Base-by-base conservation (phyloP, 345 rosid genomes). In the Lumnitzera racemosa region DNA sequence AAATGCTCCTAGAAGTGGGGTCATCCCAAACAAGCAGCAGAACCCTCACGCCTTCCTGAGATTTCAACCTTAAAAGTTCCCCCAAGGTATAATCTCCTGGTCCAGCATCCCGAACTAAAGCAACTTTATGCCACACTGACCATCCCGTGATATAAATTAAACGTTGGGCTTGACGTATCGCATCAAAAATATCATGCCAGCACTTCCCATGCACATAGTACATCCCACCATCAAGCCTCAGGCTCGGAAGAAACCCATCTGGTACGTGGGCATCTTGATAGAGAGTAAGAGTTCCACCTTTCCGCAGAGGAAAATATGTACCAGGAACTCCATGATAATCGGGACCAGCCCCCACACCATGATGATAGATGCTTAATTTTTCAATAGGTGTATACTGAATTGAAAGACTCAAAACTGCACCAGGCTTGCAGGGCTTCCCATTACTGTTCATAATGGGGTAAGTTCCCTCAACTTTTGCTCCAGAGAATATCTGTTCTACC, bases 201-300 rank as follows among this genome's bases (percentile, higher is more conserved):
- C 98, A 92, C 72, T 87, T 82, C 57, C 97, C 97, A 61, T 92
- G 83, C 51, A 76, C 80, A 76, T 85, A 89, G 76, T 64, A 52
- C 80, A 80, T 70, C 58, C 90, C 94, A 4, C 64, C 51, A 62
- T 83, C 94, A 43, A 92, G 96, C 66, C 46, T 68, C 56, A 85
- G 23, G 24, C 55, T 64, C 16, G 96, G 96, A 71, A 92, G 97
- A 15, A 58, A 77, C 41, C 96, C 94, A 66, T 92, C 86, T 23
- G 94, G 87, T 61, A 89, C 97, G 72, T 92, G 88, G 24, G 97
- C 97, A 73, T 92, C 98, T 79, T 92, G 98, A 73, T 92, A 92
- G 71, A 89, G 86, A 53, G 89, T 87, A 59, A 92, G 91, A 7
- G 41, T 77, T 52, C 91, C 94, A 52, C 96, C 89, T 79, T 82